Base-by-base conservation (phyloP, 306 rosid species). In the Vigna angularis region DNA sequence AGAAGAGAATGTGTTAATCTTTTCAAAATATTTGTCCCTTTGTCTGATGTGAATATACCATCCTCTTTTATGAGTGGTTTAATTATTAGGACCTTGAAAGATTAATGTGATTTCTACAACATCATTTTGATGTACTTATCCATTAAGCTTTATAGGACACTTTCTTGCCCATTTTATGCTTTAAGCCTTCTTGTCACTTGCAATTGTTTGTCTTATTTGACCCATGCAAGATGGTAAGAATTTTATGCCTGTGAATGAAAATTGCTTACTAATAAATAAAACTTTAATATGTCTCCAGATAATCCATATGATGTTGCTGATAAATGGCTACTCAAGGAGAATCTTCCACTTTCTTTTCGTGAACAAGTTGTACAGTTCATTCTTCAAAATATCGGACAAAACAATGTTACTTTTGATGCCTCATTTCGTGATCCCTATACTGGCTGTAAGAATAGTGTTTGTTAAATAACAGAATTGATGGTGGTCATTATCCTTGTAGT, bases 321-420 rank as follows among this genome's bases (percentile, higher is more conserved):
- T 74, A 92, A 91, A 79, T 95, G 98, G 98, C 96, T 95, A 77
- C 91, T 92, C 81, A 89, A 83, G 79, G 98, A 95, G 88, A 86
- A 74, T 77, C 95, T 95, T 79, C 98, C 98, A 78, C 87, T 91
- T 80, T 86, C 92, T 85, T 92, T 91, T 74, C 97, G 98, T 48
- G 97, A 92, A 85, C 98, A 95, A 84, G 83, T 95, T 30, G 95
- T 95, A 53, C 96, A 90, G 55, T 95, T 95, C 86, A 95, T 92
- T 81, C 93, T 95, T 84, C 98, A 90, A 86, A 95, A 92, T 86
- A 56, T 92, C 65, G 97, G 97, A 70, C 94, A 92, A 70, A 92
- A 87, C 73, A 86, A 95, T 58, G 68, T 87, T 75, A 63, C 80
- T 34, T 87, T 87, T 75, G 97, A 95, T 85, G 73, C 98, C 71